phyloP scores from a whole-genome alignment of 1,284 basidiomycete species.

The Tilletia indica region DNA sequence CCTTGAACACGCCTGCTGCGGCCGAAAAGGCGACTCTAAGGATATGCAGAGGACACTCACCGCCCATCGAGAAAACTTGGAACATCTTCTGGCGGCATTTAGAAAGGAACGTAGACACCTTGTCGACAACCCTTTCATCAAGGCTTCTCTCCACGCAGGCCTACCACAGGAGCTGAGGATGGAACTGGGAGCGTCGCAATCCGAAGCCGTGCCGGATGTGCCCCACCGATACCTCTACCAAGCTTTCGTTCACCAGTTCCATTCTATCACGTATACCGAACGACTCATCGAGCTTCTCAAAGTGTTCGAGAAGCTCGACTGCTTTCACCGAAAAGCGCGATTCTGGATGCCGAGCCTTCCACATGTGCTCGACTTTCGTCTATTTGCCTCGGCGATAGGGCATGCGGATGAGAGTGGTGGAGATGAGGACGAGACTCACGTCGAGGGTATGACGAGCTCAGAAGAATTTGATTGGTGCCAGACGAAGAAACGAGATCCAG shows the following conservation, averaged over 20 bases:
- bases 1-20: slow-evolving; percentile 17
- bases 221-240: slow-evolving; percentile 61
- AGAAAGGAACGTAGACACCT: neutral
- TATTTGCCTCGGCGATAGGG: neutral
- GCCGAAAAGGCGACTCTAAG: slow-evolving; percentile 18
- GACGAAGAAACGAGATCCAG: slow-evolving; percentile 67
- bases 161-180: neutral
- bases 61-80: neutral
- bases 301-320: slow-evolving; percentile 66
- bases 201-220: slow-evolving; percentile 11
- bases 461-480: neutral
- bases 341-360: slow-evolving; percentile 69
- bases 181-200: neutral
- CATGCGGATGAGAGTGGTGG: slow-evolving; percentile 61
- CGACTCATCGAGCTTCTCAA: slow-evolving; percentile 60
- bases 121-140: neutral
- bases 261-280: slow-evolving; percentile 34
- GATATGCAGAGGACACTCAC: neutral
- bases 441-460: slow-evolving; percentile 61
- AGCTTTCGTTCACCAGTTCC: slow-evolving; percentile 72
- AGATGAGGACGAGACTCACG: slow-evolving; percentile 66
- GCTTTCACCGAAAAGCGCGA: slow-evolving; percentile 60
- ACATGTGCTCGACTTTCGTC: slow-evolving; percentile 55
- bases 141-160: neutral
- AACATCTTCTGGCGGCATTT: neutral